Evolutionary conservation across 1,284 basidiomycete genomes (phyloP).

Genomic region (Ustilago shanxiensis): DNA sequence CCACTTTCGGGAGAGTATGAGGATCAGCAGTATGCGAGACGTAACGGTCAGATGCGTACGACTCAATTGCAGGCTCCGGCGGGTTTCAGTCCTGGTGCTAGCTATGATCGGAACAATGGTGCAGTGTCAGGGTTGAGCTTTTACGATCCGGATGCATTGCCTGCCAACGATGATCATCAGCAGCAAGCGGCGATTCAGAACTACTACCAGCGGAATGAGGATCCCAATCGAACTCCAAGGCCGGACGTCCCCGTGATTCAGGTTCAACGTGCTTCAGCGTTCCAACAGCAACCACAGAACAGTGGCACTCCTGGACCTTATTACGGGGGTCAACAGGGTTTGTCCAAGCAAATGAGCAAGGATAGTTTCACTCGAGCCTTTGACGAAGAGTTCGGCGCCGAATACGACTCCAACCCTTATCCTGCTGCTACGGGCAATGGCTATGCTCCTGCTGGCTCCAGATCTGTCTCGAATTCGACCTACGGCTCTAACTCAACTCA

Average conservation of each 20-base stretch:
- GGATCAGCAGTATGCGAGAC: constrained; percentile 34
- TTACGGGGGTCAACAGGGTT: not conserved
- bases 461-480: constrained; percentile 27
- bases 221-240: constrained; percentile 16
- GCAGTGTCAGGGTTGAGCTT: constrained; percentile 48
- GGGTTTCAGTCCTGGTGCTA: constrained; percentile 9
- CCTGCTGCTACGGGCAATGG: constrained; percentile 30
- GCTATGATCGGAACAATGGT: constrained; percentile 39
- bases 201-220: constrained; percentile 9
- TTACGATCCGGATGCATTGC: constrained; percentile 54
- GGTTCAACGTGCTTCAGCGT: constrained; percentile 18
- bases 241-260: constrained; percentile 34
- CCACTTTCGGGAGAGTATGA: constrained; percentile 46
- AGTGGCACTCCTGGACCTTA: not conserved
- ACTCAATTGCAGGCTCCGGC: constrained; percentile 17
- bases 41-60: constrained; percentile 13
- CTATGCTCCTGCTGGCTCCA: constrained; percentile 26
- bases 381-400: constrained; percentile 49
- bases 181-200: constrained; percentile 4
- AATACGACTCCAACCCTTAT: constrained; percentile 28
- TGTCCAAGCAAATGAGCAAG: constrained; percentile 35
- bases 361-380: constrained; percentile 51
- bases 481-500: constrained; percentile 27
- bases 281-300: not conserved
- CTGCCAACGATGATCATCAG: constrained; percentile 8